A percentile compares a stretch with the other conserved stretches of the same genome.
Evolutionary conservation across 495 filamentous ascomycete genomes (phyloP).

Genomic region (Penicillium crystallinum): DNA sequence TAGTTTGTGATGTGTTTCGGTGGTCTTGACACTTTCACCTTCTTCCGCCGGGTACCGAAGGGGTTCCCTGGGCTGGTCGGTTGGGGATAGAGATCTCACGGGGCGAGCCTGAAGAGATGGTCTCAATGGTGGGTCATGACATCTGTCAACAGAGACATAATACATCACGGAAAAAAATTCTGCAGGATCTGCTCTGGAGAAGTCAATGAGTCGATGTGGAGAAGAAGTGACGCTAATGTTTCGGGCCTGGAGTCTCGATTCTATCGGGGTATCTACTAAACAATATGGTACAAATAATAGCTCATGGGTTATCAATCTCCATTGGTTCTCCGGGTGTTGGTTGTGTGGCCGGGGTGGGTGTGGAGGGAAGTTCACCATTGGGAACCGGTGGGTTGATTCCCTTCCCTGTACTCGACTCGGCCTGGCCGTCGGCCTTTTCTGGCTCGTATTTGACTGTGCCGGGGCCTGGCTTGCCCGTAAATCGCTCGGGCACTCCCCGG

Average conservation of each 20-base stretch:
- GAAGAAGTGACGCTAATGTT: constrained; percentile 7
- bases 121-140: background rate
- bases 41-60: background rate
- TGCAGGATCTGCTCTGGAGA: background rate
- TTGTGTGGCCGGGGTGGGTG: constrained; percentile 4
- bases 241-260: background rate
- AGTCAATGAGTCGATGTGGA: constrained; percentile 11
- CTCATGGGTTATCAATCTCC: constrained; percentile 12
- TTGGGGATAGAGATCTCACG: background rate
- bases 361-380: background rate
- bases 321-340: constrained; percentile 11
- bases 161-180: background rate
- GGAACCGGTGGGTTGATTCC: background rate
- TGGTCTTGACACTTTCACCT: background rate
- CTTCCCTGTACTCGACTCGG: constrained; percentile 3
- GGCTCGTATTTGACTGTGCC: background rate
- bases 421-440: background rate
- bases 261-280: constrained; percentile 8
- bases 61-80: background rate
- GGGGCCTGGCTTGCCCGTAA: constrained; percentile 34
- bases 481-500: constrained; percentile 63
- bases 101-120: background rate
- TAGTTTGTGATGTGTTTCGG: background rate
- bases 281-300: constrained; percentile 13
- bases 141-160: constrained; percentile 5